Evolutionary conservation across 2,329 filamentous ascomycete species (phyloP), one percentile per base, ranked within the genome.

Genomic region (Cryphonectria nitschkei): DNA sequence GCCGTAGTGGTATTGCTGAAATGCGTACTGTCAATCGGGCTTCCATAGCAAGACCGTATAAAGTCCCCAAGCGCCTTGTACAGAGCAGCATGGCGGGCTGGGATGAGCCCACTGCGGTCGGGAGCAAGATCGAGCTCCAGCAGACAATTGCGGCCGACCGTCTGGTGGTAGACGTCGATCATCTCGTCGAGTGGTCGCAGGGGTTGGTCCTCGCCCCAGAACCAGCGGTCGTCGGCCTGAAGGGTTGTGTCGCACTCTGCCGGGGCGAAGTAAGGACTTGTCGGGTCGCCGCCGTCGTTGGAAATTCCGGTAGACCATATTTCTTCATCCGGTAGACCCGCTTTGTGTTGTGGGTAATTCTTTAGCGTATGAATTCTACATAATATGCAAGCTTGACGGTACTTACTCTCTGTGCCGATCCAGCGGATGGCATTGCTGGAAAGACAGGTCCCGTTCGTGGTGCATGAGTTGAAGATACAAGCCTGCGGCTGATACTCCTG

Each of bases 21-120:
- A 19, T 41, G 58, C 29, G 43, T n/a, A 11, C 22, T 63, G 43
- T 37, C n/a, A 29, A 68, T 7, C n/a, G 62, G 41, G n/a, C 13
- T 63, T 1, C 43, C 70, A 56, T 72, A 70, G 26, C 70, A 72
- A 3, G 65, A 62, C 37, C 46, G 60, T 52, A 77, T 70, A 26
- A 75, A 76, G 65, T 76, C 75, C 11, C 76, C 76, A 8, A 76
- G 74, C 63, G 73, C 73, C 65, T 75, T 76, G 68, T 76, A 77
- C 3, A 74, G 70, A 16, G 73, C 73, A 39, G 74, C 73, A 32
- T 76, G 75, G 13, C 70, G 56, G 61, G 73, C 74, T 9, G 74
- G 73, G 46, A 77, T 67, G 22, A 77, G 73, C 3, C 76, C 76
- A 65, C 74, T 74, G 43, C 75, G 72, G 58, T 76, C 75, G 14